Conservation (phyloP, 495 filamentous ascomycete genomes). For the Xanthoparmelia taractica region DNA sequence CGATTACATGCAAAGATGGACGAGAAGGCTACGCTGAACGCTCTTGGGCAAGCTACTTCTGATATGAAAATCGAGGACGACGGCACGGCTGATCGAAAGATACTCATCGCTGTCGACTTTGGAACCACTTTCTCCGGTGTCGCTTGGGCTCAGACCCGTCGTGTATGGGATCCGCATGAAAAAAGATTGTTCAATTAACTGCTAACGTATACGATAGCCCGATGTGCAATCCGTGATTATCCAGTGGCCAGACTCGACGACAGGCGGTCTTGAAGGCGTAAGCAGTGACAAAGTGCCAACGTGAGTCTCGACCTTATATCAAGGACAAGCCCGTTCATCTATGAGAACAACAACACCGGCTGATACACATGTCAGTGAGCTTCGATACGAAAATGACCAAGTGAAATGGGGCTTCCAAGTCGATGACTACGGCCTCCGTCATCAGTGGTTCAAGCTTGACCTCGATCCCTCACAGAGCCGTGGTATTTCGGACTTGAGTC, state of each 20-base stretch:
- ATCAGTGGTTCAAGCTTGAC: conserved; percentile 51
- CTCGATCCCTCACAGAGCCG: conserved; percentile 27
- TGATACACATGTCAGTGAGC: conserved; percentile 22
- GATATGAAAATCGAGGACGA: conserved; percentile 18
- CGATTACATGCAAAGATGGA: background rate
- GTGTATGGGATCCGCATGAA: conserved; percentile 18
- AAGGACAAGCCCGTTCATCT: background rate
- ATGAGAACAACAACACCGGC: background rate
- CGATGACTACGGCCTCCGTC: conserved; percentile 32
- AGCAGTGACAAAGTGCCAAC: conserved; percentile 38
- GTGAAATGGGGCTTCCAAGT: conserved; percentile 48
- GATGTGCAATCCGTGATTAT: conserved; percentile 26
- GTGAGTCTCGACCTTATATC: conserved; percentile 17
- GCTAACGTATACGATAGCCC: conserved; percentile 20
- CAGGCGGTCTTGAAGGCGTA: conserved; percentile 28
- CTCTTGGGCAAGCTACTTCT: background rate
- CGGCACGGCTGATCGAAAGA: conserved; percentile 24
- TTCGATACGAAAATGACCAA: conserved; percentile 32
- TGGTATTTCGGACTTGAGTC: conserved; percentile 21
- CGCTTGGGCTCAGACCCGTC: conserved; percentile 40
- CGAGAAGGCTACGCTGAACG: conserved; percentile 12
- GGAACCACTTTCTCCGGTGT: conserved; percentile 46
- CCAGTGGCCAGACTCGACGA: conserved; percentile 27
- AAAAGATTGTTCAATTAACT: background rate
- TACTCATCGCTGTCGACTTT: conserved; percentile 26